Percentiles rank a stretch among this genome's conserved stretches.
phyloP scores from a whole-genome alignment of 139 green algal genomes.

The Eudorina sp. region DNA sequence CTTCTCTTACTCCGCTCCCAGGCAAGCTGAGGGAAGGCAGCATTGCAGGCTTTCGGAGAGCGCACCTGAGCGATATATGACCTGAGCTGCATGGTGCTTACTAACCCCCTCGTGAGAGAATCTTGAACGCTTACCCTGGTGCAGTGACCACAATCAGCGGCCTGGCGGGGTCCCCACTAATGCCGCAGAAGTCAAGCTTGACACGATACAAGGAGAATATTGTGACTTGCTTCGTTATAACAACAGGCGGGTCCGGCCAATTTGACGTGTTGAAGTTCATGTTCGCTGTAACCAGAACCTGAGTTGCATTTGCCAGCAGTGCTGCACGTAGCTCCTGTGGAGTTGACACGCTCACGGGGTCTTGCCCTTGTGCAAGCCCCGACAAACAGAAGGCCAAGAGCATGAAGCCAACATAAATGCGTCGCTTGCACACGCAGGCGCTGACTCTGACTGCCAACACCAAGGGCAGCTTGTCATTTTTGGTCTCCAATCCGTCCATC shows the following conservation, averaged over 20 bases:
- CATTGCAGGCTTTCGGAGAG: too few relatives aligned
- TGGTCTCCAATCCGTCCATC: too few relatives aligned
- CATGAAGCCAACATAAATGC: too few relatives aligned
- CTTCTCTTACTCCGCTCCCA: too few relatives aligned
- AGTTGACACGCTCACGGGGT: neutral
- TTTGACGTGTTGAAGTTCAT: neutral
- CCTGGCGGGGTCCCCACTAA: neutral
- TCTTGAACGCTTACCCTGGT: neutral
- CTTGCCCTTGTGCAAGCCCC: neutral
- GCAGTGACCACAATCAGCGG: neutral
- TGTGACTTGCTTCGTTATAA: neutral
- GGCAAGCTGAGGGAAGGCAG: too few relatives aligned
- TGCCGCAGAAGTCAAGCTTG: constrained; percentile 33
- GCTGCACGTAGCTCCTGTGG: neutral
- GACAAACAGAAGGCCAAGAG: too few relatives aligned
- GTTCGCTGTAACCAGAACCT: neutral
- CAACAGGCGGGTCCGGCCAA: neutral
- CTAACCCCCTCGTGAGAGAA: neutral
- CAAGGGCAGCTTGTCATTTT: too few relatives aligned
- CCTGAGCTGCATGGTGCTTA: too few relatives aligned
- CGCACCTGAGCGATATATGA: too few relatives aligned
- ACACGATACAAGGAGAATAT: constrained; percentile 1
- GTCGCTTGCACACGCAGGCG: too few relatives aligned
- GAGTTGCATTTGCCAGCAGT: neutral
- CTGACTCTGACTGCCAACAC: too few relatives aligned